Evolutionary conservation across 805 yeast species (phyloP).

Genomic region (Kluyveromyces siamensis): DNA sequence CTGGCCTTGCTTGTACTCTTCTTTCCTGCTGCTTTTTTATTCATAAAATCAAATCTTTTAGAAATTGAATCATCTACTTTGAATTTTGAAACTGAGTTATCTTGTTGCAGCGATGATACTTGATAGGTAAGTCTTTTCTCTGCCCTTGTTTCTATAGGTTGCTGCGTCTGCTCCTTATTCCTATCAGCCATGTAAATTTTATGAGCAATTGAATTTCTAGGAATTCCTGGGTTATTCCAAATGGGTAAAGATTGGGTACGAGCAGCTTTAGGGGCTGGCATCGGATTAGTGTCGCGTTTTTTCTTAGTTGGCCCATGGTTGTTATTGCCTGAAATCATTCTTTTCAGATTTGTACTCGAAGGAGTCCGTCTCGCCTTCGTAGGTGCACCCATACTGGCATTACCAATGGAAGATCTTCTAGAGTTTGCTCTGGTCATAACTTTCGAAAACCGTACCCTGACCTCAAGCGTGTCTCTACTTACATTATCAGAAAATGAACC

Average conservation of each 20-base stretch:
- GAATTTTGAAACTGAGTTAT: conserved; percentile 17
- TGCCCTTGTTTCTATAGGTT: not conserved
- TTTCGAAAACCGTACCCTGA: conserved; percentile 25
- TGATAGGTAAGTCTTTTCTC: conserved; percentile 9
- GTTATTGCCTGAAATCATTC: conserved; percentile 1
- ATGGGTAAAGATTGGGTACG: conserved; percentile 38
- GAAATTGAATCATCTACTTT: conserved; percentile 24
- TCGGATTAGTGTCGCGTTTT: conserved; percentile 32
- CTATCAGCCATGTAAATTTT: conserved; percentile 27
- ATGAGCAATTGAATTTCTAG: conserved; percentile 26
- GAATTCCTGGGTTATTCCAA: conserved; percentile 22
- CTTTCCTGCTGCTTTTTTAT: conserved; percentile 13
- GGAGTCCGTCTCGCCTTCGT: not conserved
- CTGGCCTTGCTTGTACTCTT: conserved; percentile 3
- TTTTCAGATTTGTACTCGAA: not conserved
- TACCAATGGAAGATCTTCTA: conserved; percentile 7
- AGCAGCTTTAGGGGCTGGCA: conserved; percentile 39
- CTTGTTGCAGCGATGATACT: conserved; percentile 18
- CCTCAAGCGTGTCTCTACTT: conserved; percentile 24
- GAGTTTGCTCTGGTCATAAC: conserved; percentile 12
- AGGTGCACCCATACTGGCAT: not conserved
- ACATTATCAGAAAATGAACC: not conserved
- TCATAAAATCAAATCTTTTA: conserved; percentile 28
- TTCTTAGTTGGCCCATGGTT: not conserved
- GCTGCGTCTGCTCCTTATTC: conserved; percentile 15